phyloP scores from a whole-genome alignment of 176 grass and related monocot genomes.

The Cocos nucifera region DNA sequence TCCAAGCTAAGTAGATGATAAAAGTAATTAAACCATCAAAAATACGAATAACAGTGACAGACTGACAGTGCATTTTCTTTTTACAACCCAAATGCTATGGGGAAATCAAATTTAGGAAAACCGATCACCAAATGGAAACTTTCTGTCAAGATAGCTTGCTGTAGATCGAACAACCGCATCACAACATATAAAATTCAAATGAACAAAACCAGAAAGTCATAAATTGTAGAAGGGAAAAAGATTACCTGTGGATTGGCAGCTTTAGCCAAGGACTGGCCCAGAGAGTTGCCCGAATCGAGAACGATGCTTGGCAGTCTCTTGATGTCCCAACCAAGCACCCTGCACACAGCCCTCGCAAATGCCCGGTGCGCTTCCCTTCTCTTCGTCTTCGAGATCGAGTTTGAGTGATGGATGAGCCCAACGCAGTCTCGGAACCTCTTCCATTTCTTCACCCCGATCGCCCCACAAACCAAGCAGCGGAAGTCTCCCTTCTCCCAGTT shows the following conservation, averaged over 20 bases:
- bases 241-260: neutral
- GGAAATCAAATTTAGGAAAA: too few species aligned
- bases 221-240: neutral
- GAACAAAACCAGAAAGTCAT: too few species aligned
- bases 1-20: too few species aligned
- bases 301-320: constrained; percentile 40
- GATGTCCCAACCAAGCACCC: constrained; percentile 11
- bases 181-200: too few species aligned
- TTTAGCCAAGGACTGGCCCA: constrained; percentile 17
- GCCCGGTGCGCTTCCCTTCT: constrained; percentile 7
- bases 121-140: too few species aligned
- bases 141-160: too few species aligned
- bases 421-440: constrained; percentile 13
- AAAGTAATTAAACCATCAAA: too few species aligned
- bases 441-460: constrained; percentile 15
- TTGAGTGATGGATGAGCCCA: constrained; percentile 18
- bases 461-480: constrained; percentile 22
- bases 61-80: too few species aligned
- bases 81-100: too few species aligned
- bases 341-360: constrained; percentile 15
- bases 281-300: constrained; percentile 20
- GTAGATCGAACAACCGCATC: too few species aligned
- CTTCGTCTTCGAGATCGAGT: constrained; percentile 16
- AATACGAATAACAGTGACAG: too few species aligned
- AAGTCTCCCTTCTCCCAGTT: constrained; percentile 24